Base-by-base conservation (phyloP, 116 monocot species). In the Phalaenopsis hybrid region DNA sequence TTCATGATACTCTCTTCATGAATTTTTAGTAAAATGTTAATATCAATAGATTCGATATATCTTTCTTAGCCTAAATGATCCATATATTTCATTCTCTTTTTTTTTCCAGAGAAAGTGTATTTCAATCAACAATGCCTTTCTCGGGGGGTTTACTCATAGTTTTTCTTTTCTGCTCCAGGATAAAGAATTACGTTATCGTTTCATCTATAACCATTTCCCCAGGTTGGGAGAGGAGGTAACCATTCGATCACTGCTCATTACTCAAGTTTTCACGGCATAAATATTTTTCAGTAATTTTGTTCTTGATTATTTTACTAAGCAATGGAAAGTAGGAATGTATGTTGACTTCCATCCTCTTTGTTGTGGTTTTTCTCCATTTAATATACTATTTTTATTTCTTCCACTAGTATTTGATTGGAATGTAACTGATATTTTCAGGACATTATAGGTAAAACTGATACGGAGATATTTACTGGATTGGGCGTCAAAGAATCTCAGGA, bases 371-470 rank as follows among this genome's bases (percentile, higher is more conserved):
- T 55, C 63, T 75, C 55, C 21, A 31, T 59, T 34, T 63, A 23
- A 5, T 21, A 25, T 63, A 21, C 11, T 63, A 20, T 55, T 23
- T 23, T 63, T 21, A 63, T 34, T 72, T 72, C 6, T 6, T 72
- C 13, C 34, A 37, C 37, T 72, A 16, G 63, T 25, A 72, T 83
- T 79, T 86, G 85, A 83, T 76, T 45, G 50, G 20, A 76, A 48
- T 65, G 46, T 68, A 77, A 79, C 84, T 78, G 49, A 81, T 57
- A 44, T 86, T 86, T 84, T 67, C 87, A 93, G 93, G 93, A 93
- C 74, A 88, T 93, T 81, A 93, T 93, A 86, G 93, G 93, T 80
- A 93, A 93, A 86, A 93, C 91, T 37, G 93, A 93, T 80, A 80
- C 76, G 1, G 93, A 93, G 78, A 93, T 93, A 80, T 89, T 91